Conservation (phyloP, 345 rosid species). For the Eucalyptus brandiana region DNA sequence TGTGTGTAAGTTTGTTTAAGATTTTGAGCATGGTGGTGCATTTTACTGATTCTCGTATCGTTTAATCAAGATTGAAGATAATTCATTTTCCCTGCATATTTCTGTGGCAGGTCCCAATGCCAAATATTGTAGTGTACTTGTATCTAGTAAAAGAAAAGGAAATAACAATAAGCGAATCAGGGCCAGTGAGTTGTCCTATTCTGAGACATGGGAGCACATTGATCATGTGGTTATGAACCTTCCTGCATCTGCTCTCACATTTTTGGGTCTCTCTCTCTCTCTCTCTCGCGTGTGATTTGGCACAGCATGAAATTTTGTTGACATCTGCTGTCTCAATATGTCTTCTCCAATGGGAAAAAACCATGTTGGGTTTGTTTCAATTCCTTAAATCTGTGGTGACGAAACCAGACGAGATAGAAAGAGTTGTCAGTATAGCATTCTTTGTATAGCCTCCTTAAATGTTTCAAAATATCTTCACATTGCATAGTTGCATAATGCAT, state of each 20-base stretch:
- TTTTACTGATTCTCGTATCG: background rate
- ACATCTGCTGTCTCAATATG: background rate
- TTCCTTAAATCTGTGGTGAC: background rate
- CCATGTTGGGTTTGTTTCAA: background rate
- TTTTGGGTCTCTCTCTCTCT: constrained; percentile 42
- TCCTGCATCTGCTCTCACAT: constrained; percentile 88
- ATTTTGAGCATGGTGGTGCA: background rate
- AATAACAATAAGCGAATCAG: constrained; percentile 44
- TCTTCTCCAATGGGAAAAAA: background rate
- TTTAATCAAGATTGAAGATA: background rate
- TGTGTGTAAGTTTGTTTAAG: background rate
- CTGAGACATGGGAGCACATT: constrained; percentile 80
- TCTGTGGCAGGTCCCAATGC: constrained; percentile 3
- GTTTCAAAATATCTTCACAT: background rate
- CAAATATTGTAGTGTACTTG: constrained; percentile 2
- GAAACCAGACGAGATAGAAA: background rate
- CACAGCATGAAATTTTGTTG: background rate
- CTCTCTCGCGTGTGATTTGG: background rate
- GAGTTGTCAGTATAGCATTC: background rate
- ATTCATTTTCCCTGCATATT: background rate
- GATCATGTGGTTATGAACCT: constrained; percentile 98
- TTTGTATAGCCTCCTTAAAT: background rate
- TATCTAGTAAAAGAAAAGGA: constrained; percentile 21
- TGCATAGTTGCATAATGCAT: background rate
- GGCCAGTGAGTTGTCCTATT: constrained; percentile 27